Evolutionary conservation across 148 eudicot genomes (phyloP), one percentile per base, ranked within the genome.

Genomic region (Chenopodium suecicum): DNA sequence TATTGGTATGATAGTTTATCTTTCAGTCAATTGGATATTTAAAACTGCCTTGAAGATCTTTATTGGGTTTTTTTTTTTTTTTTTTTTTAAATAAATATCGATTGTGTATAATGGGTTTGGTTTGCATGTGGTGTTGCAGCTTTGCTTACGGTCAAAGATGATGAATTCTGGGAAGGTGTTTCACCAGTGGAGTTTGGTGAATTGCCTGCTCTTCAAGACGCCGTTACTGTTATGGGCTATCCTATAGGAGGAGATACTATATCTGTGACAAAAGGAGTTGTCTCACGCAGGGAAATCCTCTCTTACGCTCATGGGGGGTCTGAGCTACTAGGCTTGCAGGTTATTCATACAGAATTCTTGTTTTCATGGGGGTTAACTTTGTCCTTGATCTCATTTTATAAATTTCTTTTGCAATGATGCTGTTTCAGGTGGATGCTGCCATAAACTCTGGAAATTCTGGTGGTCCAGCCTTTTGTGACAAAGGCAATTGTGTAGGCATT

Each of bases 171-270:
- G 98, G 89, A 88, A 85, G 97, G 97, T 16, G 91, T 91, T 32
- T 86, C 87, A 41, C 97, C 98, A 56, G 85, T 92, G 23, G 88
- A 89, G 76, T 91, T 94, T 77, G 98, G 98, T 31, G 91, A 87
- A 22, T 79, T 94, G 74, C 98, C 98, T 77, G 87, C 93, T n/a
- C 93, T 94, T 68, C 98, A 94, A 82, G 94, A 94, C 85, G 97
- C 92, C 3, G 97, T 94, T 69, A 92, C 94, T 32, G 98, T 94
- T 73, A 97, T 94, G 66, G 98, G 98, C n/a, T 94, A 94, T 71
- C 98, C 98, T 50, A 92, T 94, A 8, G 98, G 98, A 68, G 98
- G 98, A 25, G 98, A 94, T 83, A 92, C 97, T 22, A 91, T 94
- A 73, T 92, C 98, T 84, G 97, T 94, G 31, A 94, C 98, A 52